Evolutionary conservation across 106 monocot genomes (phyloP), one percentile per base, ranked within the genome.

Genomic region (Platanthera zijinensis): DNA sequence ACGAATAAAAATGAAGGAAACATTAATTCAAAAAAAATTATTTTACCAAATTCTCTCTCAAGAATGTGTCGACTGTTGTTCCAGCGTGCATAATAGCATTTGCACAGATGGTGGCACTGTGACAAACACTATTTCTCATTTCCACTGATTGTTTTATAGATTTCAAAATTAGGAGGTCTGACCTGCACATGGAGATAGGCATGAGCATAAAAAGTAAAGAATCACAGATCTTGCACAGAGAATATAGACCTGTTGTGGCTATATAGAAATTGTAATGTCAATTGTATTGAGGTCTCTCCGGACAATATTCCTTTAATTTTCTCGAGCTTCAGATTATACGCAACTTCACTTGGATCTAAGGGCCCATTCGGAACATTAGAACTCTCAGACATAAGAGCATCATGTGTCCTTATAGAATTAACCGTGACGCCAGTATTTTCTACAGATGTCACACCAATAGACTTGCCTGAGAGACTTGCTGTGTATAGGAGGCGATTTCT

Each of bases 71-170:
- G 15, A 99, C 94, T 17, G 99, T 99, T 71, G 99, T 99, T 80
- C 99, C 99, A 4, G 99, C 99, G 84, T 99, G 99, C 99, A 99
- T 99, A 59, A 99, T 77, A 54, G 99, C 99, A 81, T 99, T 99
- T 48, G 99, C 92, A 84, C 92, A 99, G 25, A 99, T 95, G 57
- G 99, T 99, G 15, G 99, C 94, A 87, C 99, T 99, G 76, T 99
- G 94, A 68, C 99, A 99, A 13, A 99, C 99, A 85, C 99, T 99
- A 68, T 99, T 99, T 81, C 99, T 90, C 92, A 90, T 92, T 84
- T 99, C 99, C 64, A 99, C 94, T 5, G 94, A 92, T 77, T 99
- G 99, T 69, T 99, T 99, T 83, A 99, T 99, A 66, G 99, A 90
- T 81, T 92, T 99, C 74, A 99, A 71, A 78, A 99, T 99, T 72